These are phyloP conservation scores for Rhynchospora breviuscula DNA, from an alignment of 176 grass and related monocot genomes.

Conservation along the genomic window DNA sequence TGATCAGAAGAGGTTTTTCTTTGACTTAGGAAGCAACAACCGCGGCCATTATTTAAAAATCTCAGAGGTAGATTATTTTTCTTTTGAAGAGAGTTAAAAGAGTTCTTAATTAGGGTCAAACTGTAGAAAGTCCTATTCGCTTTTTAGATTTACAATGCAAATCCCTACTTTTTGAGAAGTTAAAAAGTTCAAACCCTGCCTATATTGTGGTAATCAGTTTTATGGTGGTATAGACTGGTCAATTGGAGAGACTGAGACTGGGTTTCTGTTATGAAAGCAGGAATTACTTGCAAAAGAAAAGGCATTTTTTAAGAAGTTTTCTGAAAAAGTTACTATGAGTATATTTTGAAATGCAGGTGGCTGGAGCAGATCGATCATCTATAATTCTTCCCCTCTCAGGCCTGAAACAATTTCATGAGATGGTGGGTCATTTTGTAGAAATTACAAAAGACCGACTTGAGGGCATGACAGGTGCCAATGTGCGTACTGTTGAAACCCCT, in stretches of 20 bases:
- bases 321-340: neutral
- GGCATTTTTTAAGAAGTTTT: neutral
- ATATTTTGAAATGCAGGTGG: slow-evolving; percentile 49
- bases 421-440: slow-evolving; percentile 98
- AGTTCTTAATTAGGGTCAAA: neutral
- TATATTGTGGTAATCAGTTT: neutral
- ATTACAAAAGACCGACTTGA: slow-evolving; percentile 97
- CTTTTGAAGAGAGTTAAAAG: slow-evolving; percentile 1
- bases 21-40: slow-evolving; percentile 92
- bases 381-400: slow-evolving; percentile 94
- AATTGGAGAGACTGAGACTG: neutral
- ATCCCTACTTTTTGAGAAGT: neutral
- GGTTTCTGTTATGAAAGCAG: neutral
- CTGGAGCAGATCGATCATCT: slow-evolving; percentile 86
- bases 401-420: slow-evolving; percentile 98
- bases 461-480: slow-evolving; percentile 68
- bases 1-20: slow-evolving; percentile 98
- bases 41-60: slow-evolving; percentile 95
- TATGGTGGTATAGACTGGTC: neutral
- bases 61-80: slow-evolving; percentile 51
- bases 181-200: neutral
- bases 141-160: neutral
- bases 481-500: slow-evolving; percentile 63
- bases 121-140: neutral
- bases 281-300: neutral